Evolutionary conservation across 2,329 filamentous ascomycete genomes (phyloP).

Genomic region (Plenodomus tracheiphilus): DNA sequence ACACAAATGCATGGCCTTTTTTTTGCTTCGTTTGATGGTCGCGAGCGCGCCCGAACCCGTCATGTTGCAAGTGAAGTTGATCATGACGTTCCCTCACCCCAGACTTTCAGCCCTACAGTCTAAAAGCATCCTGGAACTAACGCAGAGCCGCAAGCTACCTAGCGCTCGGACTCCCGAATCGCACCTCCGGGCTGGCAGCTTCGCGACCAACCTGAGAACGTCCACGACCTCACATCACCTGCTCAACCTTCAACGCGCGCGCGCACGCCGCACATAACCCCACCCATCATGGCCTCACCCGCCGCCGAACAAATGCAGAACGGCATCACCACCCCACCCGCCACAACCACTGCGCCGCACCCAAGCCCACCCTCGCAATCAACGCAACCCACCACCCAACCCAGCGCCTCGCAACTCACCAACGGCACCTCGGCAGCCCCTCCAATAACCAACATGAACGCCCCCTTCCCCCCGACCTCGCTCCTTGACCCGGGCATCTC

Average conservation of each 20-base stretch:
- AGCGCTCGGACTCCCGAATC: constrained; percentile 3
- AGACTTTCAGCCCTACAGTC: constrained; percentile 14
- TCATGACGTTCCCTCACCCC: constrained; percentile 13
- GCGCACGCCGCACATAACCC: constrained; percentile 5
- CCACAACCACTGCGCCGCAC: constrained; percentile 35
- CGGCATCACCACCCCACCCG: constrained; percentile 45
- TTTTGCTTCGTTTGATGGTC: background rate
- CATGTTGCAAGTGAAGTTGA: background rate
- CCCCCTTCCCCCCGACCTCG: constrained; percentile 38
- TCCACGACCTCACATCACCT: background rate
- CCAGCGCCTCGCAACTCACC: background rate
- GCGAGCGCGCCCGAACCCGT: background rate
- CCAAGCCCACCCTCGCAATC: constrained; percentile 37
- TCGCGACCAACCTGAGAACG: constrained; percentile 4
- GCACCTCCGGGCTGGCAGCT: background rate
- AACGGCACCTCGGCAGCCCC: constrained; percentile 3
- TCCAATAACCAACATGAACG: constrained; percentile 14
- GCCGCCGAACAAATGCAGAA: constrained; percentile 39
- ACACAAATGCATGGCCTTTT: background rate
- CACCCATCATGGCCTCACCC: constrained; percentile 43
- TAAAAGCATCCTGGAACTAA: too few species aligned
- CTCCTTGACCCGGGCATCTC: constrained; percentile 35
- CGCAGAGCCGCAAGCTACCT: constrained; percentile 18
- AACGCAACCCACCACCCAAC: constrained; percentile 15
- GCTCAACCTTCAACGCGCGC: constrained; percentile 1